Evolutionary conservation across 176 grass and related monocot genomes (phyloP).

Genomic region (Chloris gayana): DNA sequence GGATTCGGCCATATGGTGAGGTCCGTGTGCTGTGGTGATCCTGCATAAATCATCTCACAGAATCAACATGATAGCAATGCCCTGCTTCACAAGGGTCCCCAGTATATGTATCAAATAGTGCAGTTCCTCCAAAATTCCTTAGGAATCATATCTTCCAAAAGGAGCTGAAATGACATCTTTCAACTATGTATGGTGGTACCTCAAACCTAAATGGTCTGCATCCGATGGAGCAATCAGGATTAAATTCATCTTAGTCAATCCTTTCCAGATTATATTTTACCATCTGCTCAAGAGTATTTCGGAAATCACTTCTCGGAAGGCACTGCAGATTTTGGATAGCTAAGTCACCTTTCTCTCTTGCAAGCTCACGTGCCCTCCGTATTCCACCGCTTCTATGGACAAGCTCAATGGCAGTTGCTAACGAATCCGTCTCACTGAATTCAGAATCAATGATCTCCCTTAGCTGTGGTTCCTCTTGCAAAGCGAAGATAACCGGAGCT

Average conservation of each 20-base stretch:
- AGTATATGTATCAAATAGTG: not conserved
- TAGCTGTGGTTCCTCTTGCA: conserved; percentile 59
- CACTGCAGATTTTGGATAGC: conserved; percentile 64
- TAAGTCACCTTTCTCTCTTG: conserved; percentile 72
- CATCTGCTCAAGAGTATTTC: conserved; percentile 68
- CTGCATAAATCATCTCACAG: conserved; percentile 23
- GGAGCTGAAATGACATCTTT: not conserved
- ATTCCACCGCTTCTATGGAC: conserved; percentile 67
- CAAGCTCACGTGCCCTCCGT: conserved; percentile 66
- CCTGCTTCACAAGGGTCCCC: not conserved
- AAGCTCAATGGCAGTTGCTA: conserved; percentile 66
- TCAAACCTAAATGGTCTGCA: not conserved
- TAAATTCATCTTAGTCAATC: conserved; percentile 63
- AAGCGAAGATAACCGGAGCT: conserved; percentile 73
- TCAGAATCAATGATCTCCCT: conserved; percentile 84
- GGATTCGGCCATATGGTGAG: not conserved
- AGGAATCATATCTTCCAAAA: not conserved
- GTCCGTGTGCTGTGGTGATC: not conserved
- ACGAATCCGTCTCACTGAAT: conserved; percentile 63
- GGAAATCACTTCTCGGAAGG: conserved; percentile 68
- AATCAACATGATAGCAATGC: not conserved
- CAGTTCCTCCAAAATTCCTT: conserved; percentile 5
- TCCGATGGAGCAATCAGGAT: conserved; percentile 6
- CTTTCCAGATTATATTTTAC: conserved; percentile 89
- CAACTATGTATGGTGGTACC: not conserved